Evolutionary conservation across 768 basidiomycete species (phyloP), one percentile per base, ranked within the genome.

Genomic region (Zangia roseola): DNA sequence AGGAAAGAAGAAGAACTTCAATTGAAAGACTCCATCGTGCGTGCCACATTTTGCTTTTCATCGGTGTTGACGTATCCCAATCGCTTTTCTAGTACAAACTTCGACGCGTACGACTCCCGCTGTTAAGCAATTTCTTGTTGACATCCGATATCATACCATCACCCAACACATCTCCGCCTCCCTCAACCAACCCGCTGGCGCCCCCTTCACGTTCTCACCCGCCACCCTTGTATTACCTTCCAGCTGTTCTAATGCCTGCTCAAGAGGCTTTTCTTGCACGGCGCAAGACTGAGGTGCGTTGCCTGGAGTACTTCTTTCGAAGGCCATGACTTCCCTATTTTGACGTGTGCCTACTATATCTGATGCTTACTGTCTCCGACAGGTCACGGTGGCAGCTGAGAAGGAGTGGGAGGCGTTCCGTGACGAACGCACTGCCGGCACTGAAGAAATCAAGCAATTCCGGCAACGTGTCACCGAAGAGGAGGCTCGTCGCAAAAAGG

Each of bases 1-100:
- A 75, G 88, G 54, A 89, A 81, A 67, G 90, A 92, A 70, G 88
- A 91, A 64, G 89, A 92, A 7, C 64, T 90, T 39, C 85, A 86
- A 59, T 75, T 91, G 42, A 87, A 84, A 68, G 88, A 91, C 59
- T 89, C 86, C 8, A 81, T 91, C 56, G 88, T 89, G 61, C 47
- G 88, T 77, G 17, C 31, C 31, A 31, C 20, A 35, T 17, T 30
- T 30, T 37, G 1, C 7, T 43, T 35, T 23, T 41, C 41, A 17
- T 37, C n/a, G 3, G 30, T 12, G 10, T 33, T 53, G 47, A 48
- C n/a, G 49, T 6, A 26, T 21, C 34, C 21, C 40, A 9, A 40
- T 39, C 20, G 13, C 25, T 31, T 24, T 43, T 45, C n/a, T 53
- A 91, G 88, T 81, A 84, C 68, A 89, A 89, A 66, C 78, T 84